Evolutionary conservation across 1,139 yeast genomes (phyloP).

Genomic region (Pneumocystis jirovecii): DNA sequence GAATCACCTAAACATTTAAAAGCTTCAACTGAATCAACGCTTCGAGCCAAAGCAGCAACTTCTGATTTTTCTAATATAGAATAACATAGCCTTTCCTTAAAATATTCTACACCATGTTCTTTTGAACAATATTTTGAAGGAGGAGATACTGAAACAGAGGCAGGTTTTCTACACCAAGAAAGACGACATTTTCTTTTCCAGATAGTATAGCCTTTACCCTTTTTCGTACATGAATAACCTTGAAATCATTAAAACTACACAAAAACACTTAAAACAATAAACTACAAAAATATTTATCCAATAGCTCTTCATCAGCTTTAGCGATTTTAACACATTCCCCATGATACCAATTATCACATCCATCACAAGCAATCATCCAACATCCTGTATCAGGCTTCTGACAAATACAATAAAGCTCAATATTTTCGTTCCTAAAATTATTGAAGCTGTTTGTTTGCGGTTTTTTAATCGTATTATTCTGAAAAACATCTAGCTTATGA

Average conservation of each 20-base stretch:
- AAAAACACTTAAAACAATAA: neutral
- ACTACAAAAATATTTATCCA: constrained; percentile 50
- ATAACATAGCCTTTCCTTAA: constrained; percentile 23
- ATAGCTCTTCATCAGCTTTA: constrained; percentile 38
- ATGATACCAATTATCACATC: constrained; percentile 93
- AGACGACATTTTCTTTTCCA: constrained; percentile 73
- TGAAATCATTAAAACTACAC: neutral
- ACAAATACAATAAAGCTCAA: constrained; percentile 66
- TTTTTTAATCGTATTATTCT: neutral
- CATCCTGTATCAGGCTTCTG: constrained; percentile 58
- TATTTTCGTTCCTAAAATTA: constrained; percentile 18
- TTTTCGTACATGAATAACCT: constrained; percentile 47
- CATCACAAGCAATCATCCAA: constrained; percentile 87
- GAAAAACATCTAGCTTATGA: neutral
- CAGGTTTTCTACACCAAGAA: constrained; percentile 44
- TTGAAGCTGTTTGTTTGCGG: neutral
- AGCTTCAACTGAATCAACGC: constrained; percentile 24
- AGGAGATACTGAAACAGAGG: constrained; percentile 17
- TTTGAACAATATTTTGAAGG: constrained; percentile 58
- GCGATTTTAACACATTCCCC: constrained; percentile 59
- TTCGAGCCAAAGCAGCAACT: constrained; percentile 25
- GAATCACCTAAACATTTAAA: constrained; percentile 24
- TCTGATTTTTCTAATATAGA: constrained; percentile 13
- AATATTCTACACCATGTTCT: constrained; percentile 51
- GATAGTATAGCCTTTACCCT: constrained; percentile 28